Evolutionary conservation across 257 asterid genomes (phyloP).

Genomic region (Sherardia arvensis): DNA sequence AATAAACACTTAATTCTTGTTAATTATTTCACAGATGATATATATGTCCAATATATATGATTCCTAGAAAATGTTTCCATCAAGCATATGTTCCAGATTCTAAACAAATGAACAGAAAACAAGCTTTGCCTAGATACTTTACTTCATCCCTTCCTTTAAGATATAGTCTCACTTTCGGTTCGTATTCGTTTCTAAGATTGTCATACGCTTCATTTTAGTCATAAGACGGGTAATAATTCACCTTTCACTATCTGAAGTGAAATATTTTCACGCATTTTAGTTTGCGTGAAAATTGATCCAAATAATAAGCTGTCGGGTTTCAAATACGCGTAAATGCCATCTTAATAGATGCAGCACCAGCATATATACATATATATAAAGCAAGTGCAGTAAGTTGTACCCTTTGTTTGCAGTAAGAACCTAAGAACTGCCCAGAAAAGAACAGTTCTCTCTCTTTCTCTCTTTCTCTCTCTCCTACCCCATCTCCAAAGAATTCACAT

Average conservation of each 20-base stretch:
- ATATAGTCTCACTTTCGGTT: not conserved
- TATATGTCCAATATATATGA: too few relatives aligned
- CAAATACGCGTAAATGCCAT: not conserved
- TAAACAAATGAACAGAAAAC: too few relatives aligned
- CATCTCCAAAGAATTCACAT: slow-evolving; percentile 9
- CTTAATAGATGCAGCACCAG: not conserved
- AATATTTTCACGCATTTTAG: too few relatives aligned
- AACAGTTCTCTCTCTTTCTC: slow-evolving; percentile 13
- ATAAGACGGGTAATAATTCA: too few relatives aligned
- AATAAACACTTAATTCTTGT: too few relatives aligned
- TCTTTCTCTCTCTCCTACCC: too few relatives aligned
- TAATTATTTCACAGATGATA: too few relatives aligned
- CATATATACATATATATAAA: not conserved
- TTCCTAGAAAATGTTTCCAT: too few relatives aligned
- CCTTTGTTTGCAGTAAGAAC: slow-evolving; percentile 13
- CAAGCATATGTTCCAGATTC: too few relatives aligned
- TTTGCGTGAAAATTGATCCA: not conserved
- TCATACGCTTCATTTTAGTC: too few relatives aligned
- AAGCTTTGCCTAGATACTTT: too few relatives aligned
- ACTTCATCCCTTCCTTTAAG: not conserved
- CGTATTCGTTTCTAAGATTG: not conserved
- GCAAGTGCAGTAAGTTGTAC: not conserved
- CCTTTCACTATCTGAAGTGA: too few relatives aligned
- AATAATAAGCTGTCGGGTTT: not conserved
- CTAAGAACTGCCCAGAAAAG: slow-evolving; percentile 23